These are phyloP conservation scores for Fragilariopsis cylindrus DNA, from an alignment of 108 stramenopile genomes.

Conservation along the genomic window DNA sequence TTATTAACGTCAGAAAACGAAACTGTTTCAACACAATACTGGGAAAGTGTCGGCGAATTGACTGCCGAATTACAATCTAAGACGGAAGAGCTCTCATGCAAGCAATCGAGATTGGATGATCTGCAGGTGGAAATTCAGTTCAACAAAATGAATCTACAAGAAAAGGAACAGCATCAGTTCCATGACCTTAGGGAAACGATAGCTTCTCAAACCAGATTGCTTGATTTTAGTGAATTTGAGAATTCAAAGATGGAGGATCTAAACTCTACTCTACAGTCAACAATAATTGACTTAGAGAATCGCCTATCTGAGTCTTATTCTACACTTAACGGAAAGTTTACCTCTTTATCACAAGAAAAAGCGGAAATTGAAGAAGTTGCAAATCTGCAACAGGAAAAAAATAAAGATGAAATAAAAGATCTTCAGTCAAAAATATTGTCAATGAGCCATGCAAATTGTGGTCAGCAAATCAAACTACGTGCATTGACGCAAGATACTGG, in stretches of 20 bases:
- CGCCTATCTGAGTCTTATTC: not conserved
- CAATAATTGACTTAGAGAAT: not conserved
- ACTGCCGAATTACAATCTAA: constrained; percentile 7
- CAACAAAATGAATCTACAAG: not conserved
- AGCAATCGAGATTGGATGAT: not conserved
- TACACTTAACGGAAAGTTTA: not conserved
- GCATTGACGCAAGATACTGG: not conserved
- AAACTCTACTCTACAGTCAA: not conserved
- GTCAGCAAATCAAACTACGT: no score
- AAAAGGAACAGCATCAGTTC: constrained; percentile 7
- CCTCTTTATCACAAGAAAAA: not conserved
- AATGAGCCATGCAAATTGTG: no score
- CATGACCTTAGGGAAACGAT: not conserved
- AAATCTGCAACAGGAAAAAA: no score
- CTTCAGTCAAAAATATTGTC: no score
- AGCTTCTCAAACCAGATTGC: not conserved
- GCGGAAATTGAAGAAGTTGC: no score
- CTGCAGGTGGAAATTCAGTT: constrained; percentile 5
- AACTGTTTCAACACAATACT: constrained; percentile 6
- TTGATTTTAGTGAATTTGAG: constrained; percentile 9
- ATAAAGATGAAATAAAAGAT: no score
- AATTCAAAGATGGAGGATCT: not conserved
- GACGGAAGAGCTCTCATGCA: not conserved
- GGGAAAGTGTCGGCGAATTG: constrained; percentile 11
- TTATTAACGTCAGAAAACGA: constrained; percentile 3